Conservation (phyloP, 352 stramenopile species). For the Phytophthora pistaciae region DNA sequence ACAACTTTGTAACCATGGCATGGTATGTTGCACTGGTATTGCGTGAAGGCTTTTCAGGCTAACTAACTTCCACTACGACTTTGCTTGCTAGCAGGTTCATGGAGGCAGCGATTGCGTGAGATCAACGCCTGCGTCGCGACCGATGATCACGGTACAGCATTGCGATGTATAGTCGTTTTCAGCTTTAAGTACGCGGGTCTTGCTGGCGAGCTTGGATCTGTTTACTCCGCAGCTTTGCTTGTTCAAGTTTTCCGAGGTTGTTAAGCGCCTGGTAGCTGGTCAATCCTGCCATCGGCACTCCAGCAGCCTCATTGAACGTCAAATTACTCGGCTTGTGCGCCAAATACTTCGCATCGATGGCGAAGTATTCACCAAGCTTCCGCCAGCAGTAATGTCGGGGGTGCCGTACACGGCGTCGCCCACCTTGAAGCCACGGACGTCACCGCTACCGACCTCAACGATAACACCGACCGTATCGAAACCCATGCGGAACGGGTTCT, state of each 20-base stretch:
- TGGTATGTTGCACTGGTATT: conserved; percentile 6
- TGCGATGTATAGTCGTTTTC: background rate
- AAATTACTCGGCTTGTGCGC: conserved; percentile 52
- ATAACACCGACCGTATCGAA: conserved; percentile 34
- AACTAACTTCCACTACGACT: background rate
- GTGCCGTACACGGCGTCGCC: conserved; percentile 32
- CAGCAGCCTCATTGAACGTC: conserved; percentile 46
- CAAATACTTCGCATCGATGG: conserved; percentile 36
- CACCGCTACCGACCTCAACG: conserved; percentile 25
- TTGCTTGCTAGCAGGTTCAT: background rate
- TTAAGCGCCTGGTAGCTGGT: conserved; percentile 49
- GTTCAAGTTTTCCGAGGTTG: conserved; percentile 27
- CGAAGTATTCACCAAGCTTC: conserved; percentile 43
- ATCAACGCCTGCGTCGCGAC: conserved; percentile 2
- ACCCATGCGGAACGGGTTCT: conserved; percentile 28
- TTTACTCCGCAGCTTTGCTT: background rate
- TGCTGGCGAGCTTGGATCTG: background rate
- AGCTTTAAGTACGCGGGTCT: background rate
- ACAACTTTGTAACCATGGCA: background rate
- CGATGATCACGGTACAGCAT: background rate
- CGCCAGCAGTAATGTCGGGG: conserved; percentile 10
- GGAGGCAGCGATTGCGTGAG: conserved; percentile 6
- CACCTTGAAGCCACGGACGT: conserved; percentile 24
- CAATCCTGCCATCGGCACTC: conserved; percentile 31
- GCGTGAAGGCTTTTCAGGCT: background rate